phyloP scores from a whole-genome alignment of 2,329 filamentous ascomycete species.

The Exserohilum turcica region DNA sequence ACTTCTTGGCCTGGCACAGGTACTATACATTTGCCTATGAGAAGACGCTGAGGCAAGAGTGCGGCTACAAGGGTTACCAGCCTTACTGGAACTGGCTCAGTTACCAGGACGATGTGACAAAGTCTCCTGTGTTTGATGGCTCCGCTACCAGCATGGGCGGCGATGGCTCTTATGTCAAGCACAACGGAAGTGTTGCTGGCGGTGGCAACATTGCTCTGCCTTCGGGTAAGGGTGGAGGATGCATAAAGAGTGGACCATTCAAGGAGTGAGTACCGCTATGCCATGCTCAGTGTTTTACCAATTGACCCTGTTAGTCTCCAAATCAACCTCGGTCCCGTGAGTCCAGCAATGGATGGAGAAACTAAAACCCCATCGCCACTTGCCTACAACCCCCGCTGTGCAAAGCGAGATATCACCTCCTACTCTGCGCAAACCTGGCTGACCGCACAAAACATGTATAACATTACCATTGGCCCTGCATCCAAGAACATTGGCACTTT shows the following conservation, averaged over 20 bases:
- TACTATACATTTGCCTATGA: slow-evolving; percentile 47
- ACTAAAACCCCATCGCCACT: slow-evolving; percentile 17
- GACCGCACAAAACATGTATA: slow-evolving; percentile 40
- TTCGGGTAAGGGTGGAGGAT: slow-evolving; percentile 28
- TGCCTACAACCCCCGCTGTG: slow-evolving; percentile 38
- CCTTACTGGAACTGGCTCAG: slow-evolving; percentile 58
- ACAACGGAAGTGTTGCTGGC: slow-evolving; percentile 20
- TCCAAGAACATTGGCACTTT: slow-evolving; percentile 42
- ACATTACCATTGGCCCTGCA: slow-evolving; percentile 60
- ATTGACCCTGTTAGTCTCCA: slow-evolving; percentile 8
- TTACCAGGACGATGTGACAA: slow-evolving; percentile 33
- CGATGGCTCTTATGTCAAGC: slow-evolving; percentile 19
- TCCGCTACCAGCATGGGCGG: slow-evolving; percentile 44
- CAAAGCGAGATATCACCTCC: slow-evolving; percentile 43
- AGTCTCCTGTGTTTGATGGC: slow-evolving; percentile 33
- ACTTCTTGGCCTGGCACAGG: slow-evolving; percentile 45
- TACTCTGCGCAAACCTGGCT: slow-evolving; percentile 18
- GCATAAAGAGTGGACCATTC: slow-evolving; percentile 30
- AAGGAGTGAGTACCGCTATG: slow-evolving; percentile 26
- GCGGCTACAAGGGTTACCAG: slow-evolving; percentile 43
- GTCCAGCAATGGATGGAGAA: slow-evolving; percentile 14
- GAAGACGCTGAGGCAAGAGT: slow-evolving; percentile 46
- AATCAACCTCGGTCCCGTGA: slow-evolving; percentile 33
- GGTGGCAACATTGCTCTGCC: slow-evolving; percentile 16
- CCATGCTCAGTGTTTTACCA: background rate